Conservation (phyloP, 345 rosid genomes). For the Hirschfeldia incana region DNA sequence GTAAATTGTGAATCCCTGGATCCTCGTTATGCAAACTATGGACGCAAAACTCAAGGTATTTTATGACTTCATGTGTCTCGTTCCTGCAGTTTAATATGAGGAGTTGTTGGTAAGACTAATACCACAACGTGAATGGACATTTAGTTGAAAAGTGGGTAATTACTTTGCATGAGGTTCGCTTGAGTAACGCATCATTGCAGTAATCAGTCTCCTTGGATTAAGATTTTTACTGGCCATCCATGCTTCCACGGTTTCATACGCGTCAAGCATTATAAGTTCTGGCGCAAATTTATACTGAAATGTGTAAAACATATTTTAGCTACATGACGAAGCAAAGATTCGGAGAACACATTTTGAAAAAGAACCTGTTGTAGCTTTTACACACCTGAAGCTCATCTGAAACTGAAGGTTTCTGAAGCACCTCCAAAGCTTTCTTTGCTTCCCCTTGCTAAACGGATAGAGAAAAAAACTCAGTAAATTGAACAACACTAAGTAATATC, state of each 20-base stretch:
- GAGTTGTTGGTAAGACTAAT: neutral
- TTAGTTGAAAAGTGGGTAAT: slow-evolving; percentile 14
- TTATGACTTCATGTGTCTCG: slow-evolving; percentile 98
- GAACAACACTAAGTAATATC: slow-evolving; percentile 15
- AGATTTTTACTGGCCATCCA: slow-evolving; percentile 91
- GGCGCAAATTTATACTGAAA: slow-evolving; percentile 96
- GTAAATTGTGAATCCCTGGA: slow-evolving; percentile 94
- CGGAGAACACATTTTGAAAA: slow-evolving; percentile 20
- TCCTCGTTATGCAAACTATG: slow-evolving; percentile 91
- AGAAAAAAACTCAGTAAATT: slow-evolving; percentile 24
- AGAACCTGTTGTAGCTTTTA: slow-evolving; percentile 5
- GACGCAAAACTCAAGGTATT: slow-evolving; percentile 90
- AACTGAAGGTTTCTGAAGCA: slow-evolving; percentile 86
- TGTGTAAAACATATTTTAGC: slow-evolving; percentile 17
- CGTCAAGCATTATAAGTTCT: slow-evolving; percentile 91
- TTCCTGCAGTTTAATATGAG: slow-evolving; percentile 59
- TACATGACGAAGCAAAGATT: slow-evolving; percentile 23
- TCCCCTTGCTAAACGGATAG: slow-evolving; percentile 80
- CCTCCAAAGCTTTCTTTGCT: slow-evolving; percentile 90
- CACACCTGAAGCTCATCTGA: slow-evolving; percentile 87
- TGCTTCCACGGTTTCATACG: slow-evolving; percentile 98
- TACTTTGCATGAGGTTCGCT: slow-evolving; percentile 99
- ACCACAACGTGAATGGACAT: slow-evolving; percentile 13
- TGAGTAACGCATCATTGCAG: slow-evolving; percentile 99
- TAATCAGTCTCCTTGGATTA: slow-evolving; percentile 88